phyloP scores from a whole-genome alignment of 768 basidiomycete genomes.

The Trametes cingulata region DNA sequence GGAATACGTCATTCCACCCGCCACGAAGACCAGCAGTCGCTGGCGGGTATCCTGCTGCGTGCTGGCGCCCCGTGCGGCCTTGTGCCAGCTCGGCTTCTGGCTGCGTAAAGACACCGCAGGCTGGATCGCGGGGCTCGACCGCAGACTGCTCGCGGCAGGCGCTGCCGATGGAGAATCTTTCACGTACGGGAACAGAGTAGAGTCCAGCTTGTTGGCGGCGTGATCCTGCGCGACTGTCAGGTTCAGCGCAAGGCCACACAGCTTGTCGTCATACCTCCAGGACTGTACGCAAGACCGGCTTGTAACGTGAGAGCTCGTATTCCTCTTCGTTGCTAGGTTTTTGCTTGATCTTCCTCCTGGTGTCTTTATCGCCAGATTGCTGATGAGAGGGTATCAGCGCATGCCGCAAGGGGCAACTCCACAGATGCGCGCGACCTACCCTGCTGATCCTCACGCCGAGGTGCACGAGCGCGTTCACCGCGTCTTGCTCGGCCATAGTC shows the following conservation, averaged over 20 bases:
- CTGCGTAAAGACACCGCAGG: constrained; percentile 70
- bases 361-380: constrained; percentile 76
- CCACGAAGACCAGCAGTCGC: constrained; percentile 85
- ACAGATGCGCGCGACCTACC: constrained; percentile 44
- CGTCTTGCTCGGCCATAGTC: constrained; percentile 87
- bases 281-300: constrained; percentile 77
- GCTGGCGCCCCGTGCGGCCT: constrained; percentile 58
- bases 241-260: neutral
- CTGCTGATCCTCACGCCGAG: constrained; percentile 84
- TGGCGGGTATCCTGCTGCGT: constrained; percentile 58
- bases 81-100: constrained; percentile 88
- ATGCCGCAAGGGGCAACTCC: neutral
- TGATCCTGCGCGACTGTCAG: constrained; percentile 63
- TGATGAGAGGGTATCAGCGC: constrained; percentile 34
- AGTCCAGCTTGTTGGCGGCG: constrained; percentile 72
- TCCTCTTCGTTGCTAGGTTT: constrained; percentile 81
- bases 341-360: constrained; percentile 79
- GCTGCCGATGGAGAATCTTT: constrained; percentile 70
- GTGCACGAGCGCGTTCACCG: constrained; percentile 81
- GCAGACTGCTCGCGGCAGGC: constrained; percentile 44
- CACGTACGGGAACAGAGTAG: constrained; percentile 84
- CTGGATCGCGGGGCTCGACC: constrained; percentile 46
- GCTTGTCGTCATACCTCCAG: constrained; percentile 64
- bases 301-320: constrained; percentile 94
- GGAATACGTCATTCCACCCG: constrained; percentile 95